A percentile compares a stretch with the other conserved stretches of the same genome.
phyloP scores from a whole-genome alignment of 441 rosid species.

The Brassica balearica region DNA sequence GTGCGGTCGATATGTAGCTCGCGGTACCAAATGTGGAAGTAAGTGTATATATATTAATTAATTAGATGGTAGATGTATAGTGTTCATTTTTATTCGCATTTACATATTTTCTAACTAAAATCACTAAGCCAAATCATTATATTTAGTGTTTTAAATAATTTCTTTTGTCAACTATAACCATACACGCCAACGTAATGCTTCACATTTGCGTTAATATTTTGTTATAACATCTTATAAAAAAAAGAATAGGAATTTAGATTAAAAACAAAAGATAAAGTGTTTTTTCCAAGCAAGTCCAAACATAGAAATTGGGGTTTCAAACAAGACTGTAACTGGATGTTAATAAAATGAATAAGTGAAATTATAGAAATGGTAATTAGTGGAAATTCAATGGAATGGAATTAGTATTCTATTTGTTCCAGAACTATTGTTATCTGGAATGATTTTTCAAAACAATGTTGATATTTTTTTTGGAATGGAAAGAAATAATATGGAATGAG shows the following conservation, averaged over 20 bases:
- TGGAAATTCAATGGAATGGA: too few species aligned
- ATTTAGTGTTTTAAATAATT: not conserved
- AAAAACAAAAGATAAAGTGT: not conserved
- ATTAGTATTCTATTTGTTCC: too few species aligned
- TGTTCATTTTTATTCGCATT: not conserved
- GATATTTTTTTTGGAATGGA: too few species aligned
- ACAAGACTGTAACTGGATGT: not conserved
- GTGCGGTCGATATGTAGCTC: conserved; percentile 22
- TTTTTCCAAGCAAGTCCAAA: not conserved
- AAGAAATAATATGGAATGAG: too few species aligned
- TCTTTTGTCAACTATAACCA: not conserved
- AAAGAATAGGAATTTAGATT: not conserved
- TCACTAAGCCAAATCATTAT: not conserved
- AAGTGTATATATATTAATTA: conserved; percentile 1
- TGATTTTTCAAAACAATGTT: too few species aligned
- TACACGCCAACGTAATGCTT: not conserved
- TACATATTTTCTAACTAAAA: not conserved
- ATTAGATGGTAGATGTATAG: too few species aligned
- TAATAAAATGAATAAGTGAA: too few species aligned
- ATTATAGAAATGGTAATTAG: too few species aligned
- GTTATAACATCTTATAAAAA: not conserved
- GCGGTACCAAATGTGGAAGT: conserved; percentile 33
- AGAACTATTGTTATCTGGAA: too few species aligned
- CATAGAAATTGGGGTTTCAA: not conserved
- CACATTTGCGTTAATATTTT: not conserved